These are phyloP conservation scores for Mrakia frigida DNA, from an alignment of 768 basidiomycete species.

Conservation along the genomic window DNA sequence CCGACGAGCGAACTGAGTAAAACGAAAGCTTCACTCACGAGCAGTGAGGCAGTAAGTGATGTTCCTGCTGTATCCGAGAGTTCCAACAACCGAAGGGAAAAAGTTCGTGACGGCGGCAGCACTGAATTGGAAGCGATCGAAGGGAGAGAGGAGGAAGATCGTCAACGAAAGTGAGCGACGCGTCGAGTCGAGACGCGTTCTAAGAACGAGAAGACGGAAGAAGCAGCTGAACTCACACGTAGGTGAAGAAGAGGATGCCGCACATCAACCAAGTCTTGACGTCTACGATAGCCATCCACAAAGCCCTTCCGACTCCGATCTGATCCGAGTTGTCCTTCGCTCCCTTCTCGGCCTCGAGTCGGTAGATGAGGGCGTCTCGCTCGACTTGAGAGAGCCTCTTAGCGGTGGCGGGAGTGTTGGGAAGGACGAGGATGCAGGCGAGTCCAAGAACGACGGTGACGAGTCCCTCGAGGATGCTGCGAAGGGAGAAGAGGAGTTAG, in stretches of 20 bases:
- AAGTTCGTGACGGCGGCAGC: slow-evolving; percentile 42
- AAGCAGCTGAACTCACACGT: slow-evolving; percentile 2
- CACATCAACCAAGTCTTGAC: slow-evolving; percentile 39
- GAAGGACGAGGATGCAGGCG: slow-evolving; percentile 37
- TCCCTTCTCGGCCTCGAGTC: slow-evolving; percentile 39
- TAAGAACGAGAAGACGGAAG: not conserved
- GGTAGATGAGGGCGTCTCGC: slow-evolving; percentile 37
- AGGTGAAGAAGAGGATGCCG: slow-evolving; percentile 27
- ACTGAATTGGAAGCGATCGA: slow-evolving; percentile 33
- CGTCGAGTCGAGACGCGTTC: no score
- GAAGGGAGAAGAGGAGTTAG: not conserved
- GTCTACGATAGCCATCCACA: slow-evolving; percentile 39
- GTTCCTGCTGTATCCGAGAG: slow-evolving; percentile 31
- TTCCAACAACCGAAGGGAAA: slow-evolving; percentile 35
- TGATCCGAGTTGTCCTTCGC: slow-evolving; percentile 38
- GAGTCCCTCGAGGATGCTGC: slow-evolving; percentile 29
- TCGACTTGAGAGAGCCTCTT: slow-evolving; percentile 53
- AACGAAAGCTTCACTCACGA: slow-evolving; percentile 6
- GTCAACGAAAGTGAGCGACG: not conserved
- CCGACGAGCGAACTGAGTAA: no score
- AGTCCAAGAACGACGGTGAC: slow-evolving; percentile 30
- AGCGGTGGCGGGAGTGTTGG: slow-evolving; percentile 69
- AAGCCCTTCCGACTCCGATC: slow-evolving; percentile 34
- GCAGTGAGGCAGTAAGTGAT: slow-evolving; percentile 40
- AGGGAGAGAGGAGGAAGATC: not conserved